Evolutionary conservation across 2,329 filamentous ascomycete species (phyloP).

Genomic region (Talaromyces sp.): DNA sequence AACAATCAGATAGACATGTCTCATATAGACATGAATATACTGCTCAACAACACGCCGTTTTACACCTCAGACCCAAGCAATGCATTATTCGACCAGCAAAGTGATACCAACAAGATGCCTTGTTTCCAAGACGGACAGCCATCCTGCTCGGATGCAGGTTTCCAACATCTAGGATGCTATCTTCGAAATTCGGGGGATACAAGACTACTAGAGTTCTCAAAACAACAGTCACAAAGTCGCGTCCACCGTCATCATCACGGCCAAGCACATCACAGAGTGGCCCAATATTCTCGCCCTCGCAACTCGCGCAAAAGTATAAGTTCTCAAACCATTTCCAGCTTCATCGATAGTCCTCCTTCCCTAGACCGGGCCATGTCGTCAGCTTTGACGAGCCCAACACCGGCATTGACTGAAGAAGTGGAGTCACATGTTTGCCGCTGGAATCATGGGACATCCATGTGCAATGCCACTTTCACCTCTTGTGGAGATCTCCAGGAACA

Average conservation of each 20-base stretch:
- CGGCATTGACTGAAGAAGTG: conserved; percentile 28
- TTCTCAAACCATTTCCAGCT: conserved; percentile 38
- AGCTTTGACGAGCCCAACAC: conserved; percentile 39
- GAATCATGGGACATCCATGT: conserved; percentile 31
- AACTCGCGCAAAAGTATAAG: conserved; percentile 39
- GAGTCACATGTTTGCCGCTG: conserved; percentile 44
- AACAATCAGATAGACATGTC: conserved; percentile 29
- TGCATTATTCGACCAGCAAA: conserved; percentile 8
- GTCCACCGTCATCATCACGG: conserved; percentile 33
- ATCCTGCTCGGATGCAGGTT: conserved; percentile 34
- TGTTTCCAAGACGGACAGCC: conserved; percentile 27
- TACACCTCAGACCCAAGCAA: conserved; percentile 15
- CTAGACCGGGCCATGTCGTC: conserved; percentile 37
- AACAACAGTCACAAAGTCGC: conserved; percentile 25
- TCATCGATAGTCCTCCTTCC: conserved; percentile 39
- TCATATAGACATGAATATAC: conserved; percentile 38
- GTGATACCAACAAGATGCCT: conserved; percentile 27
- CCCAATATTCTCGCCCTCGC: conserved; percentile 37
- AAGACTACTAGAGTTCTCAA: conserved; percentile 24
- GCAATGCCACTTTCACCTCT: conserved; percentile 38
- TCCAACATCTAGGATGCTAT: conserved; percentile 31
- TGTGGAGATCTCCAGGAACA: conserved; percentile 42
- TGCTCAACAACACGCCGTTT: conserved; percentile 32
- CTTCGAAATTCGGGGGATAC: conserved; percentile 30
- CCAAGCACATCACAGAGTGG: conserved; percentile 37